These are phyloP conservation scores for Dipodascus geniculatus DNA, from an alignment of 805 yeast species.

Conservation along the genomic window DNA sequence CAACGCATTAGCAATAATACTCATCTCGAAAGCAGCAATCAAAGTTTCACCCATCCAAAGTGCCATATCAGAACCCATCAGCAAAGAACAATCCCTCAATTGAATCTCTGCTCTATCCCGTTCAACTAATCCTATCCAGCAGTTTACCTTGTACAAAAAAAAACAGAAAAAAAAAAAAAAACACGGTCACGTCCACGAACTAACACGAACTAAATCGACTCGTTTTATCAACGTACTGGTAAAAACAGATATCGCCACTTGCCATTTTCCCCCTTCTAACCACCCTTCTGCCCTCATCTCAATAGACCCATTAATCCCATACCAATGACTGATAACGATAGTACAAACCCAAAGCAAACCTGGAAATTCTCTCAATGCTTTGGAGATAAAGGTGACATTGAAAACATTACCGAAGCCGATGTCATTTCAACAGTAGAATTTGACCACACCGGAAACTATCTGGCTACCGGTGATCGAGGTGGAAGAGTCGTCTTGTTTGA, in stretches of 20 bases:
- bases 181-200: no score
- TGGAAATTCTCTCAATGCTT: conserved; percentile 96
- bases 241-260: background rate
- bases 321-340: conserved; percentile 13
- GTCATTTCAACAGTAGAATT: conserved; percentile 95
- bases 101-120: no score
- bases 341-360: conserved; percentile 24
- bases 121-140: no score
- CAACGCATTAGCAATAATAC: no score
- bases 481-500: conserved; percentile 96
- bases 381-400: conserved; percentile 97
- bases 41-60: no score
- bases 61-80: no score
- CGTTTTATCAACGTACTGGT: background rate
- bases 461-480: conserved; percentile 98
- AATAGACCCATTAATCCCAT: no score
- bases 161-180: no score
- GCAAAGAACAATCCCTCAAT: background rate
- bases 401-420: conserved; percentile 91
- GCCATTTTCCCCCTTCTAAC: background rate
- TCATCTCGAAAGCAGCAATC: background rate
- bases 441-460: conserved; percentile 84
- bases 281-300: no score
- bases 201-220: no score
- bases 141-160: no score